A percentile compares a stretch with the other conserved stretches of the same genome.
These are phyloP conservation scores for Trametes polyzona DNA, from an alignment of 1,284 basidiomycete species.

Conservation along the genomic window DNA sequence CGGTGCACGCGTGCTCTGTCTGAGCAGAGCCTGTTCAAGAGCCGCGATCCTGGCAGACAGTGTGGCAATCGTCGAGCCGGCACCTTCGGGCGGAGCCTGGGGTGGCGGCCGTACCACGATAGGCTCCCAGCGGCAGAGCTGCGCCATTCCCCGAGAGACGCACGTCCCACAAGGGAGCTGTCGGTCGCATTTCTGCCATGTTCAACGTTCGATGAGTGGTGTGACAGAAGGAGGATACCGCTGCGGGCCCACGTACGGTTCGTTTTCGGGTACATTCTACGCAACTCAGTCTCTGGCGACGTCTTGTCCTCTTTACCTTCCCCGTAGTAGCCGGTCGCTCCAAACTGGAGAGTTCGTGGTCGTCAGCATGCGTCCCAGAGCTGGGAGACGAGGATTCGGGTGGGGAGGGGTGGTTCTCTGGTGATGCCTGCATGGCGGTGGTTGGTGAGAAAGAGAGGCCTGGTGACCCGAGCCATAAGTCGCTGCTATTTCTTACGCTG, in stretches of 20 bases:
- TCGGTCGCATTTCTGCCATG: constrained; percentile 60
- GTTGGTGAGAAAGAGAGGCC: too few species aligned
- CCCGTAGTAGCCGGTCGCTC: too few species aligned
- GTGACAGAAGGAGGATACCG: too few species aligned
- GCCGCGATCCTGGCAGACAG: constrained; percentile 45
- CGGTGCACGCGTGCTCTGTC: constrained; percentile 3
- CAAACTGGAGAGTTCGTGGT: too few species aligned
- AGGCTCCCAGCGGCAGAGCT: constrained; percentile 59
- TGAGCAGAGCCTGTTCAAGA: constrained; percentile 43
- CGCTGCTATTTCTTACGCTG: too few species aligned
- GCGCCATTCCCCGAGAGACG: constrained; percentile 49
- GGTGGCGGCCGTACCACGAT: constrained; percentile 52
- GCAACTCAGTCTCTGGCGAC: constrained; percentile 49
- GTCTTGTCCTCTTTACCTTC: constrained; percentile 34
- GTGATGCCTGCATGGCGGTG: too few species aligned
- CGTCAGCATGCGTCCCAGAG: too few species aligned
- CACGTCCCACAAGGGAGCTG: constrained; percentile 56
- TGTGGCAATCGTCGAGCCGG: constrained; percentile 38
- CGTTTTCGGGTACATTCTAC: constrained; percentile 59
- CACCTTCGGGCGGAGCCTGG: constrained; percentile 43
- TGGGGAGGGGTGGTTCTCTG: too few species aligned
- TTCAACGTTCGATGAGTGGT: neutral
- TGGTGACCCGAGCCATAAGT: too few species aligned
- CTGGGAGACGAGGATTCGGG: too few species aligned
- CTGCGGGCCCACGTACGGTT: constrained; percentile 45